phyloP scores from a whole-genome alignment of 139 green algal genomes.

The Gonium pectorale region DNA sequence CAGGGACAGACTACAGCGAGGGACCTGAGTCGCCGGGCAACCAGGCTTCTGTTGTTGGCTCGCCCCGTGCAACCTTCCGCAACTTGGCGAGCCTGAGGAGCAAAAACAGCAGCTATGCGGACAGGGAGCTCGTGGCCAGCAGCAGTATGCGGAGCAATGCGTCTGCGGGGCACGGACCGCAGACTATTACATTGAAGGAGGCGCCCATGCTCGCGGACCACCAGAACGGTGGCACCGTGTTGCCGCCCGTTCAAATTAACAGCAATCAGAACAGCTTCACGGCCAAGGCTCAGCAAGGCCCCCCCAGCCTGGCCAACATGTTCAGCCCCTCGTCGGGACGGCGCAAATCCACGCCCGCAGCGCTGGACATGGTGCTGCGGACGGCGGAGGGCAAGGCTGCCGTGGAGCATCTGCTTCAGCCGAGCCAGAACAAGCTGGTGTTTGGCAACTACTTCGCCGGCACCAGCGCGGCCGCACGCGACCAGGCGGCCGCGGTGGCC shows the following conservation, averaged over 20 bases:
- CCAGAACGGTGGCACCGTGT: not conserved
- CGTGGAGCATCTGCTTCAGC: constrained; percentile 58
- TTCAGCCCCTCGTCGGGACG: constrained; percentile 9
- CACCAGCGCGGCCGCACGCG: constrained; percentile 5
- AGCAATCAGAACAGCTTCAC: constrained; percentile 35
- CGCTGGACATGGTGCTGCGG: constrained; percentile 57
- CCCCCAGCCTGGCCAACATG: constrained; percentile 7
- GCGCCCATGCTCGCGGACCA: constrained; percentile 14
- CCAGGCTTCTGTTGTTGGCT: too few species aligned
- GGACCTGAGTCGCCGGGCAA: not conserved
- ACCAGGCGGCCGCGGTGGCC: constrained; percentile 14
- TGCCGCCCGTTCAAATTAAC: constrained; percentile 38
- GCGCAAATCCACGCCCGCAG: constrained; percentile 59
- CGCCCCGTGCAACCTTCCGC: too few species aligned
- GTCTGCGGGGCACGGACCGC: not conserved
- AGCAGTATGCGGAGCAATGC: constrained; percentile 40
- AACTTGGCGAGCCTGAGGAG: too few species aligned
- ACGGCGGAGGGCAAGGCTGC: constrained; percentile 50
- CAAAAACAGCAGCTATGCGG: constrained; percentile 43
- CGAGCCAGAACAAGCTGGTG: constrained; percentile 55
- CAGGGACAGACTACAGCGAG: constrained; percentile 29
- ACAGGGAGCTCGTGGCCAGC: constrained; percentile 21
- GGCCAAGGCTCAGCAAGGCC: not conserved
- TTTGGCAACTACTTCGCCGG: constrained; percentile 65
- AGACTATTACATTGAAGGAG: constrained; percentile 17